These are phyloP conservation scores for Musa beccarii DNA, from an alignment of 176 grass and related monocot genomes.

Conservation along the genomic window DNA sequence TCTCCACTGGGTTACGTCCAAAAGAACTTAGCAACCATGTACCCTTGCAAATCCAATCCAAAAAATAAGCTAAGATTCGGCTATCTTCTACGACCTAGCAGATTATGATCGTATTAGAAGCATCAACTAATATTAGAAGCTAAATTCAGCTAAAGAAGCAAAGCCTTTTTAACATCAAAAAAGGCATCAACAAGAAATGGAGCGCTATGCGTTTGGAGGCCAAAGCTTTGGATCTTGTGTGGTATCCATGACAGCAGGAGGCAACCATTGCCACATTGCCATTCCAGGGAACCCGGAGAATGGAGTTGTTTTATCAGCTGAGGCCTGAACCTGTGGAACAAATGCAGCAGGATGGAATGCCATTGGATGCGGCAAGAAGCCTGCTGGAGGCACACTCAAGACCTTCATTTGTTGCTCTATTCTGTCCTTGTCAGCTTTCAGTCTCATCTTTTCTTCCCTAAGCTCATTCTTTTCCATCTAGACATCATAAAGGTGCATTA, in stretches of 20 bases:
- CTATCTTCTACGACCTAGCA: not conserved
- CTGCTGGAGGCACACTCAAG: conserved; percentile 33
- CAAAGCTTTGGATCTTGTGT: conserved; percentile 71
- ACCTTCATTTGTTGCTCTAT: conserved; percentile 65
- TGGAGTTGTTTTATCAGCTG: conserved; percentile 31
- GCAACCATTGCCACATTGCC: conserved; percentile 84
- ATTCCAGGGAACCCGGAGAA: conserved; percentile 36
- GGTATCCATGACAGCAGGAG: conserved; percentile 47
- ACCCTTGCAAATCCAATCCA: too few species aligned
- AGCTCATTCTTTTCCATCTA: conserved; percentile 72
- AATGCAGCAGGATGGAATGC: conserved; percentile 28
- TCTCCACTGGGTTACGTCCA: too few species aligned
- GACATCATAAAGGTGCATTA: conserved; percentile 10
- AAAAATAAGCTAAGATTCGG: not conserved
- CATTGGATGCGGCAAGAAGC: conserved; percentile 53
- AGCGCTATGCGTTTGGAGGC: conserved; percentile 63
- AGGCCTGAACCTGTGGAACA: conserved; percentile 16
- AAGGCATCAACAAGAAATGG: not conserved
- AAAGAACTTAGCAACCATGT: too few species aligned
- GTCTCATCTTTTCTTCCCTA: conserved; percentile 54
- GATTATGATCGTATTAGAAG: not conserved
- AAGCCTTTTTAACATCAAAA: not conserved
- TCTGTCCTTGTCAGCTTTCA: conserved; percentile 65
- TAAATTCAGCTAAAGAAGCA: too few species aligned
- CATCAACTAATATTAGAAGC: not conserved